A percentile compares a stretch with the other conserved stretches of the same genome.
Evolutionary conservation across 179 eudicot species (phyloP).

Genomic region (Drosera spatulata): DNA sequence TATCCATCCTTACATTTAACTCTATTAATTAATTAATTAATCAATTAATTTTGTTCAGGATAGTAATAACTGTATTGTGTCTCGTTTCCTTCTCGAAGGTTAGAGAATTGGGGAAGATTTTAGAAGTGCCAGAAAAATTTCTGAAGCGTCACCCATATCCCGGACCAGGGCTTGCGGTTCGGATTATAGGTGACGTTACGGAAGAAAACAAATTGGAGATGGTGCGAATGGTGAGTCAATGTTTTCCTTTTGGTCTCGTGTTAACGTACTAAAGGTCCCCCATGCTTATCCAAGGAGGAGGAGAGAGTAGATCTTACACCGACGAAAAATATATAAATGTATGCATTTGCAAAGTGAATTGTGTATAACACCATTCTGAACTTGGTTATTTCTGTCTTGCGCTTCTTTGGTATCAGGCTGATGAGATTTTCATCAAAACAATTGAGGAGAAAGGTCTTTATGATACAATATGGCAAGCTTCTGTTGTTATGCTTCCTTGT

Average conservation of each 20-base stretch:
- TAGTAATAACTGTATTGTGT: not conserved
- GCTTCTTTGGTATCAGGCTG: slow-evolving; percentile 38
- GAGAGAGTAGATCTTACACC: no score
- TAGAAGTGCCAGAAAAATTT: slow-evolving; percentile 67
- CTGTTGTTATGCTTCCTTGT: slow-evolving; percentile 80
- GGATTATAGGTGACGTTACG: slow-evolving; percentile 88
- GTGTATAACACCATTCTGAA: no score
- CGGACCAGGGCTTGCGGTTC: slow-evolving; percentile 93
- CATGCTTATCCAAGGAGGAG: no score
- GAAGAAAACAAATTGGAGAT: slow-evolving; percentile 63
- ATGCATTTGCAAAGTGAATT: no score
- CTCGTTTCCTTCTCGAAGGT: slow-evolving; percentile 32
- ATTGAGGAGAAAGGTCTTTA: slow-evolving; percentile 86
- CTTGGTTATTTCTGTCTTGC: not conserved
- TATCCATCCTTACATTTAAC: not conserved
- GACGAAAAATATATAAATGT: no score
- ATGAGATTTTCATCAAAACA: slow-evolving; percentile 87
- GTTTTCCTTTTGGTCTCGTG: not conserved
- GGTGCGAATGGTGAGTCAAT: slow-evolving; percentile 46
- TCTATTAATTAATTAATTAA: no score
- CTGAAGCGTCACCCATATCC: slow-evolving; percentile 95
- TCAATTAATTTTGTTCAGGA: no score
- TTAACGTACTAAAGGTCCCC: no score
- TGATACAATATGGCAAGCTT: slow-evolving; percentile 96
- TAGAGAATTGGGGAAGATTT: slow-evolving; percentile 73